phyloP scores from a whole-genome alignment of 805 yeast genomes.

The Kluyveromyces wickerhamii region DNA sequence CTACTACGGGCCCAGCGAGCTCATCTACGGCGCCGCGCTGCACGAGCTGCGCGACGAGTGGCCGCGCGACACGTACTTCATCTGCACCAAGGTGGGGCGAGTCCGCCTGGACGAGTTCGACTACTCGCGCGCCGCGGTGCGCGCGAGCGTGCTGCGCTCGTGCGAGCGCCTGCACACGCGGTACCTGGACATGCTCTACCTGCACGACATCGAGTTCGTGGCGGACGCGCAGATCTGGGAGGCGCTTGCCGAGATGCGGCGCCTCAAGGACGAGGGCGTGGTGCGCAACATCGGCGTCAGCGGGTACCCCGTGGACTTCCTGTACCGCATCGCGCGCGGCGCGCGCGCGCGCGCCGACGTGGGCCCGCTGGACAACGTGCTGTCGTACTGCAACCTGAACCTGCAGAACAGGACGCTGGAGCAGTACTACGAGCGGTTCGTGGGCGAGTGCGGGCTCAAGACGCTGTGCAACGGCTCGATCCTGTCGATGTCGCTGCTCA shows the following conservation, averaged over 20 bases:
- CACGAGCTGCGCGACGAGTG: constrained; percentile 28
- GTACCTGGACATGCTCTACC: constrained; percentile 73
- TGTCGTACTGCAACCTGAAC: constrained; percentile 77
- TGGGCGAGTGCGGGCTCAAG: constrained; percentile 45
- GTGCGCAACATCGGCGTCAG: constrained; percentile 66
- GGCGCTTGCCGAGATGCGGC: constrained; percentile 55
- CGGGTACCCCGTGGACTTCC: constrained; percentile 76
- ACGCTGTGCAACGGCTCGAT: constrained; percentile 76
- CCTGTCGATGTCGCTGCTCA: constrained; percentile 75
- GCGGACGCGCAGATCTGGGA: constrained; percentile 42
- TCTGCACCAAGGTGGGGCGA: constrained; percentile 86
- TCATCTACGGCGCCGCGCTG: constrained; percentile 61
- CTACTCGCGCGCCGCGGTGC: constrained; percentile 54
- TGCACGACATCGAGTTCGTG: constrained; percentile 87
- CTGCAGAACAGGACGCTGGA: constrained; percentile 60
- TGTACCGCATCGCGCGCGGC: constrained; percentile 43
- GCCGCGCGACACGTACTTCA: constrained; percentile 54
- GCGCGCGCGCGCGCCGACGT: constrained; percentile 34
- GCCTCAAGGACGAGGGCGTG: constrained; percentile 55
- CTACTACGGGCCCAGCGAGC: constrained; percentile 85
- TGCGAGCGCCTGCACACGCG: constrained; percentile 53
- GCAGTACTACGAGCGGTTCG: constrained; percentile 41
- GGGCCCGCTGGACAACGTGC: constrained; percentile 63
- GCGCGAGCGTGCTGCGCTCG: constrained; percentile 58
- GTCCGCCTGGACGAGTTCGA: constrained; percentile 62